Evolutionary conservation across 148 eudicot species (phyloP), one percentile per base, ranked within the genome.

Genomic region (Dysphania ambrosioides): DNA sequence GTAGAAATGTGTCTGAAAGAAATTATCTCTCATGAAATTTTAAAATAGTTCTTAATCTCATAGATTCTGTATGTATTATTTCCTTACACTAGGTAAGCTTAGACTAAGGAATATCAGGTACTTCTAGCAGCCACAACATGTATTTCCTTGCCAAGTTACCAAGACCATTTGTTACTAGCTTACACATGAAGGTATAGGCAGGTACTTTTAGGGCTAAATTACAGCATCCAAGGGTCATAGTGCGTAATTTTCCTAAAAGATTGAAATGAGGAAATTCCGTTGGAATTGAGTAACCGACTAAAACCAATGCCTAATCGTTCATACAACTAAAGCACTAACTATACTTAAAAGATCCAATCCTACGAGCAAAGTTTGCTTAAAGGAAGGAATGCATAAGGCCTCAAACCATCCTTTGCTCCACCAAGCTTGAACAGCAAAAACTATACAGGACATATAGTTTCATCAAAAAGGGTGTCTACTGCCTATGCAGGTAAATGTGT

Each of bases 391-490:
- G 47, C 13, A 8, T 30, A 71, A 49, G 31, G 53, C 16, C 31
- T 58, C 66, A 58, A 71, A 70, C 9, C 51, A 34, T 60, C 8
- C 62, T 77, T 18, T 19, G 30, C 66, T 31, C 23, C 38, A 31
- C 66, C 16, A 30, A 58, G 15, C 62, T 23, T 26, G 31, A 58
- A 24, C 32, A 58, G 26, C 13, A 42, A 42, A 42, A 9, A 11
- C 47, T 15, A 9, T 42, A 11, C 9, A 42, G 13, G 2, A 42
- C 47, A 42, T n/a, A 18, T 21, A 49, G 16, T 13, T 49, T 21
- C 13, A n/a, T 47, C 6, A 8, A 53, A 0, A 2, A n/a, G n/a
- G n/a, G n/a, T n/a, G n/a, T n/a, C n/a, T n/a, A n/a, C n/a, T n/a
- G n/a, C n/a, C n/a, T n/a, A n/a, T n/a, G n/a, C n/a, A n/a, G n/a